Base-by-base conservation (phyloP, 2,329 filamentous ascomycete genomes). In the Rugonectria rugulosa region DNA sequence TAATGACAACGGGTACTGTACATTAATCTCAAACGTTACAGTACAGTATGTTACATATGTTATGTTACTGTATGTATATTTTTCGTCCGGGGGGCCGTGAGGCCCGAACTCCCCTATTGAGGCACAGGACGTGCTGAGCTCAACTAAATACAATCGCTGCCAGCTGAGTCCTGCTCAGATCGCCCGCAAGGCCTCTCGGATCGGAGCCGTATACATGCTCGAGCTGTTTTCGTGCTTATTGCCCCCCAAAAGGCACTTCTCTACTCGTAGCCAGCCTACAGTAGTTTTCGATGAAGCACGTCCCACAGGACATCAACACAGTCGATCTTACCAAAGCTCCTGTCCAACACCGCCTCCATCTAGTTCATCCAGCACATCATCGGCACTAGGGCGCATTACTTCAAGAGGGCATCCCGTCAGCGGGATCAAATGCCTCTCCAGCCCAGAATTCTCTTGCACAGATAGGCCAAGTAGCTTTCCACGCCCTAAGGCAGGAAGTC, bases 21-120 rank as follows among this genome's bases (percentile, higher is more conserved):
- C n/a, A n/a, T n/a, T n/a, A n/a, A n/a, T n/a, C n/a, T n/a, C n/a
- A n/a, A n/a, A n/a, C n/a, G n/a, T n/a, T n/a, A n/a, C n/a, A n/a
- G n/a, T n/a, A n/a, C n/a, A n/a, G n/a, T n/a, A n/a, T n/a, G n/a
- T n/a, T n/a, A n/a, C n/a, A n/a, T n/a, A n/a, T n/a, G n/a, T n/a
- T n/a, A n/a, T n/a, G n/a, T n/a, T n/a, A 6, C 1, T 29, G 26
- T 29, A 29, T 29, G 26, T 29, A 29, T 29, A 12, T 29, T 7
- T 29, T 44, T 48, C n/a, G n/a, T n/a, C n/a, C n/a, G n/a, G n/a
- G n/a, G 9, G 53, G 37, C 17, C 45, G 38, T 3, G 31, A 17
- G n/a, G 7, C 26, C 26, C 26, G 12, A 29, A 29, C 7, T 29
- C 26, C 12, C 26, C 26, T 29, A 29, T 7, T 29, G 26, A 12